Percentiles rank a stretch among this genome's conserved stretches.
Conservation (phyloP, 2,329 filamentous ascomycete genomes). For the Alternaria viburni region DNA sequence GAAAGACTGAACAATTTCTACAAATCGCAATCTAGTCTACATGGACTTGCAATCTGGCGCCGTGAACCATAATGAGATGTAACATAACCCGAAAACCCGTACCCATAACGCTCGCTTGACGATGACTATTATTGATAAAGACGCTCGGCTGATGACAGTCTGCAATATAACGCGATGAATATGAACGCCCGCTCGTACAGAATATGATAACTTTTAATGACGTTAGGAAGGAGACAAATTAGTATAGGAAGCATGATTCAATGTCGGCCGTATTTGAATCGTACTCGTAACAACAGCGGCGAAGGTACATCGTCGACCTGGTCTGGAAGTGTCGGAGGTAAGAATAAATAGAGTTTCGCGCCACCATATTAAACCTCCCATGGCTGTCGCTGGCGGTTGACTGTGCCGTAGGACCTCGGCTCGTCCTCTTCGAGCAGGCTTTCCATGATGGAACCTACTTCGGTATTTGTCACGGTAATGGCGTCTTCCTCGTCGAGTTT, state of each 20-base stretch:
- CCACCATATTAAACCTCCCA: constrained; percentile 14
- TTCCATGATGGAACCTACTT: constrained; percentile 67
- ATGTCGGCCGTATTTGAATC: neutral
- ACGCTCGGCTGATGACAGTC: neutral
- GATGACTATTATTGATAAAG: neutral
- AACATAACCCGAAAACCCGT: neutral
- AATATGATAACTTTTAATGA: neutral
- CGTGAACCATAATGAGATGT: neutral
- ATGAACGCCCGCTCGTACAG: neutral
- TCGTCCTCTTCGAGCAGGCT: constrained; percentile 47
- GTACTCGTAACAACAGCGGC: neutral
- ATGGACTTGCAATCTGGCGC: neutral
- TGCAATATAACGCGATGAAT: neutral
- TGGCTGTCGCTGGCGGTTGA: constrained; percentile 21
- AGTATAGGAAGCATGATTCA: neutral
- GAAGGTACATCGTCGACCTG: neutral
- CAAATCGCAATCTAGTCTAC: constrained; percentile 10
- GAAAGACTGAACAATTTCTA: neutral
- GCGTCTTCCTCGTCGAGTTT: constrained; percentile 45
- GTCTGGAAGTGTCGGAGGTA: neutral
- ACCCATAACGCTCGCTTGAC: neutral
- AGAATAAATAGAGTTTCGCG: neutral
- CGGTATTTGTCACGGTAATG: constrained; percentile 70
- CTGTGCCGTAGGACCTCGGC: constrained; percentile 33
- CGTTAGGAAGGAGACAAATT: neutral